Evolutionary conservation across 345 rosid species (phyloP).

Genomic region (Aquilaria malaccensis): DNA sequence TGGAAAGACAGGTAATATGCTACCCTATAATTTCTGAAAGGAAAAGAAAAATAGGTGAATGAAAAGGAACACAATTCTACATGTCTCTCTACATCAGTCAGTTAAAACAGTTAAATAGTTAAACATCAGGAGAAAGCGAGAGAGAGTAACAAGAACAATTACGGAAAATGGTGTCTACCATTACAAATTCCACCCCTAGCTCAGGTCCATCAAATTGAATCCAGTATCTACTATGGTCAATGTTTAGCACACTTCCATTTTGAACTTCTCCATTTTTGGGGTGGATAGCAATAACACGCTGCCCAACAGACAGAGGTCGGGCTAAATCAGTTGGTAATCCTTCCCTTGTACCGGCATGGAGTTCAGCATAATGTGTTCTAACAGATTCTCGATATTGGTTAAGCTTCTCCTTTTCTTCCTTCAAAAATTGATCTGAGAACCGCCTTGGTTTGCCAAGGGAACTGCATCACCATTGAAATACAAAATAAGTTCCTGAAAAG

Average conservation of each 20-base stretch:
- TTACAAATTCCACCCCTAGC: conserved; percentile 70
- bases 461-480: conserved; percentile 33
- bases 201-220: conserved; percentile 63
- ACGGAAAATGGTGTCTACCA: conserved; percentile 31
- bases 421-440: conserved; percentile 66
- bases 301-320: conserved; percentile 70
- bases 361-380: conserved; percentile 65
- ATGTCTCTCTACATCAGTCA: too few species aligned
- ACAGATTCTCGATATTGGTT: conserved; percentile 67
- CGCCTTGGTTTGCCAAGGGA: conserved; percentile 86
- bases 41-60: background rate
- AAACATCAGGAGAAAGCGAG: too few species aligned
- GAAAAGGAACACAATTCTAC: too few species aligned
- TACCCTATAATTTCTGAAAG: background rate
- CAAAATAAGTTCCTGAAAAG: conserved; percentile 1
- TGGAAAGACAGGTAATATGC: too few species aligned
- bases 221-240: conserved; percentile 52
- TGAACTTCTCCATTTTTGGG: conserved; percentile 68
- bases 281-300: conserved; percentile 59
- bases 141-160: background rate
- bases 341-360: conserved; percentile 53
- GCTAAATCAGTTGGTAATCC: conserved; percentile 86
- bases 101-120: too few species aligned
- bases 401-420: conserved; percentile 81
- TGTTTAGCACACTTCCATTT: conserved; percentile 66